Conservation (phyloP, 2,329 filamentous ascomycete species). For the Alternaria brassicae region DNA sequence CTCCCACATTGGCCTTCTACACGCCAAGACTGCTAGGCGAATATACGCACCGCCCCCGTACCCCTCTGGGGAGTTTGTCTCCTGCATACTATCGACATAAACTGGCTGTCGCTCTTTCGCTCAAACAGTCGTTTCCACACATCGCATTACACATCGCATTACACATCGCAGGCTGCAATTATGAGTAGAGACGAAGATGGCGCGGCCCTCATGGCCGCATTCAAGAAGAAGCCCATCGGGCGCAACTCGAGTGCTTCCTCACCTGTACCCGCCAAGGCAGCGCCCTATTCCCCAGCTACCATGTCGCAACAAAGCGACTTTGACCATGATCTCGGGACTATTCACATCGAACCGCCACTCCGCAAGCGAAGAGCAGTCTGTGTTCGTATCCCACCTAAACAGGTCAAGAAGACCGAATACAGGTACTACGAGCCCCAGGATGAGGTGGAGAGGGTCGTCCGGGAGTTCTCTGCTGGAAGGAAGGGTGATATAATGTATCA, state of each 20-base stretch:
- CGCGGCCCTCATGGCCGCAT: slow-evolving; percentile 38
- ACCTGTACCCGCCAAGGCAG: slow-evolving; percentile 3
- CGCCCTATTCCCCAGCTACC: slow-evolving; percentile 23
- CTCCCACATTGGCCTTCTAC: neutral
- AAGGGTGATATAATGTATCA: slow-evolving; percentile 48
- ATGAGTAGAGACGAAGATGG: slow-evolving; percentile 41
- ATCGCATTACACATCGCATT: too few relatives aligned
- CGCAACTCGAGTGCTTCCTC: neutral
- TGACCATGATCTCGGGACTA: neutral
- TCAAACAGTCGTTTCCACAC: neutral
- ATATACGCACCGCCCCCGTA: neutral
- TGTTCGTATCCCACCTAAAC: slow-evolving; percentile 37
- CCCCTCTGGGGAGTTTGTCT: neutral
- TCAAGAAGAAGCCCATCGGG: slow-evolving; percentile 21
- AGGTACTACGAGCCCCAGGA: slow-evolving; percentile 41
- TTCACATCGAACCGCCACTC: neutral
- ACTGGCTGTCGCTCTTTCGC: neutral
- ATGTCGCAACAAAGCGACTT: slow-evolving; percentile 23
- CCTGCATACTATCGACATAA: neutral
- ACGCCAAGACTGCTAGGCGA: rapidly evolving
- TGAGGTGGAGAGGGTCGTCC: slow-evolving; percentile 51
- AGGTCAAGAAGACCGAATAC: slow-evolving; percentile 42
- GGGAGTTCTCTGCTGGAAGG: slow-evolving; percentile 41
- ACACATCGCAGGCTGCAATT: neutral
- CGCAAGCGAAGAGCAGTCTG: slow-evolving; percentile 24